Percentiles rank a stretch among this genome's conserved stretches.
phyloP scores from a whole-genome alignment of 257 asterid genomes.

The Verbena officinalis region DNA sequence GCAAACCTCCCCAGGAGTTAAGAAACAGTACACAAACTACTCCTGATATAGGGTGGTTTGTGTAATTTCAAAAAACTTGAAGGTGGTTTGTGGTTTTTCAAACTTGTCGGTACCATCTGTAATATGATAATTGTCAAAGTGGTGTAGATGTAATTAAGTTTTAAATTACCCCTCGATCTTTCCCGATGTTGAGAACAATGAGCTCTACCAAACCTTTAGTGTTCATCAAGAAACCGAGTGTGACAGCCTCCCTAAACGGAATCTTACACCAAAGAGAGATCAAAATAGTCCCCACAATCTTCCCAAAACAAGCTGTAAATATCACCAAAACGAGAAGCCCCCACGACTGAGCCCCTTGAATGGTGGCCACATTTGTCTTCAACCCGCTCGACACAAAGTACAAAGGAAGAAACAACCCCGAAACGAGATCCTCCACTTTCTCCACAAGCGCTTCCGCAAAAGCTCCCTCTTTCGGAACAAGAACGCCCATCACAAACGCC shows the following conservation, averaged over 20 bases:
- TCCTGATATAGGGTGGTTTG: background rate
- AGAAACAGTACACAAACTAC: slow-evolving; percentile 2
- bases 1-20: background rate
- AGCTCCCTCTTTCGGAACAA: slow-evolving; percentile 71
- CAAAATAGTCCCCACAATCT: slow-evolving; percentile 53
- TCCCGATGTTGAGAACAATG: slow-evolving; percentile 66
- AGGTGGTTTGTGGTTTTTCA: too few relatives aligned
- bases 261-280: slow-evolving; percentile 46
- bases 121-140: too few relatives aligned
- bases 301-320: slow-evolving; percentile 60
- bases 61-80: too few relatives aligned
- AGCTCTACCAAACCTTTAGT: slow-evolving; percentile 77
- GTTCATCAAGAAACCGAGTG: slow-evolving; percentile 69
- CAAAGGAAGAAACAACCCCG: slow-evolving; percentile 66
- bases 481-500: slow-evolving; percentile 69
- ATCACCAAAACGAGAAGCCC: slow-evolving; percentile 65
- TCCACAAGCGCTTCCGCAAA: slow-evolving; percentile 66
- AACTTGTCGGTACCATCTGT: too few relatives aligned
- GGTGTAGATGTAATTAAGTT: background rate
- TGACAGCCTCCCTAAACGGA: slow-evolving; percentile 53
- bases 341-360: slow-evolving; percentile 68
- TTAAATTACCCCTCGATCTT: slow-evolving; percentile 58
- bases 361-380: slow-evolving; percentile 64
- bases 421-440: slow-evolving; percentile 62
- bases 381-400: slow-evolving; percentile 71